Evolutionary conservation across 495 filamentous ascomycete species (phyloP), one percentile per base, ranked within the genome.

Genomic region (Jackrogersella multiformis): DNA sequence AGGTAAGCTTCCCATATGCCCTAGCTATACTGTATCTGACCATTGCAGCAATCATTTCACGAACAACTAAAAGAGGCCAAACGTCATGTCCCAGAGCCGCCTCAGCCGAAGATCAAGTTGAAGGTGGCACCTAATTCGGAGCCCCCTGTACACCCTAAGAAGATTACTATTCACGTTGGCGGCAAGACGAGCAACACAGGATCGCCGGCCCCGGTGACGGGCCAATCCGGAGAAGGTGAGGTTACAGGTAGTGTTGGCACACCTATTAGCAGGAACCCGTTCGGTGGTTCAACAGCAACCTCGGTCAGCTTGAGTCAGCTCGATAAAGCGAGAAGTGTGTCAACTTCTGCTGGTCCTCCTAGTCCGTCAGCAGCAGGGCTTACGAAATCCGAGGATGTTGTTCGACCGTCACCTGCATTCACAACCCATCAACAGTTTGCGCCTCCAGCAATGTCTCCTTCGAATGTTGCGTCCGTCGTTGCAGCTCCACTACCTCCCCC

Each of bases 51-150:
- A 67, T 80, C 82, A 58, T 94, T 96, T 67, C 77, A 85, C 23
- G 78, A 83, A 28, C 82, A 87, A 26, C 68, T 96, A 12, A 84
- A 81, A 34, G 85, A 90, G 67, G 93, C 91, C 1, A 94, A 90
- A 73, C 72, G 80, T 24, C 79, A 78, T 39, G 85, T 88, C 8
- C 79, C 81, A 21, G 89, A 92, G 68, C 85, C 90, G 5, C 75
- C 84, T 28, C 88, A 89, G 64, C 87, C 89, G 28, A 92, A 90
- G 73, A 87, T 96, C 64, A 94, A 91, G 68, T 80, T 95, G 32
- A 92, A 92, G 74, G 79, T 93, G 68, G 76, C 74, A 0, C 64
- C 73, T 4, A 74, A 72, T 15, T 61, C 71, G 44, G 79, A 82
- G 18, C 73, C 73, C 2, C 73, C 80, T 10, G 52, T 63, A 23